phyloP scores from a whole-genome alignment of 257 asterid species.

The Solanum microdontum region DNA sequence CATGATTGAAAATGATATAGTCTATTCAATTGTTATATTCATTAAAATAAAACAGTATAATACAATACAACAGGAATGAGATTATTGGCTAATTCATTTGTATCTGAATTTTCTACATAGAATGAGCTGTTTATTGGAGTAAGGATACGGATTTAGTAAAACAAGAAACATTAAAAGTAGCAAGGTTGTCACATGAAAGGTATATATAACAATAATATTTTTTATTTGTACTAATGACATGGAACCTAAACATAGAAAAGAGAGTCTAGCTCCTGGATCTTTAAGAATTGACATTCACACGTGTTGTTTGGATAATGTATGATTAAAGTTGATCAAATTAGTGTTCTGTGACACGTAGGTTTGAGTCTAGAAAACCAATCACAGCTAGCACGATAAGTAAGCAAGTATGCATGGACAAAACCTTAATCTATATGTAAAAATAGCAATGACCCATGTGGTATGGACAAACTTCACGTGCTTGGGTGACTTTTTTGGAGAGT shows the following conservation, averaged over 20 bases:
- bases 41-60: neutral
- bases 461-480: slow-evolving; percentile 64
- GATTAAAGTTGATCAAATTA: slow-evolving; percentile 25
- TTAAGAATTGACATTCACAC: slow-evolving; percentile 22
- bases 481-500: slow-evolving; percentile 4
- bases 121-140: slow-evolving; percentile 10
- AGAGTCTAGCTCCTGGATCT: slow-evolving; percentile 3
- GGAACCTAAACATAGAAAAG: slow-evolving; percentile 6
- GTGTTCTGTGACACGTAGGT: slow-evolving; percentile 34
- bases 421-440: neutral
- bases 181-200: neutral
- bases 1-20: neutral
- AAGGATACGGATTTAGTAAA: slow-evolving; percentile 11
- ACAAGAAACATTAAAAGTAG: slow-evolving; percentile 16
- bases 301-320: slow-evolving; percentile 27
- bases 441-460: slow-evolving; percentile 23
- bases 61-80: neutral
- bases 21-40: neutral
- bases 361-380: neutral
- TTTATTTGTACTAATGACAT: neutral
- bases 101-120: neutral
- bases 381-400: neutral
- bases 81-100: neutral
- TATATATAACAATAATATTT: neutral
- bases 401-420: neutral